These are phyloP conservation scores for Hortaea werneckii DNA, from an alignment of 2,329 filamentous ascomycete genomes.

Conservation along the genomic window DNA sequence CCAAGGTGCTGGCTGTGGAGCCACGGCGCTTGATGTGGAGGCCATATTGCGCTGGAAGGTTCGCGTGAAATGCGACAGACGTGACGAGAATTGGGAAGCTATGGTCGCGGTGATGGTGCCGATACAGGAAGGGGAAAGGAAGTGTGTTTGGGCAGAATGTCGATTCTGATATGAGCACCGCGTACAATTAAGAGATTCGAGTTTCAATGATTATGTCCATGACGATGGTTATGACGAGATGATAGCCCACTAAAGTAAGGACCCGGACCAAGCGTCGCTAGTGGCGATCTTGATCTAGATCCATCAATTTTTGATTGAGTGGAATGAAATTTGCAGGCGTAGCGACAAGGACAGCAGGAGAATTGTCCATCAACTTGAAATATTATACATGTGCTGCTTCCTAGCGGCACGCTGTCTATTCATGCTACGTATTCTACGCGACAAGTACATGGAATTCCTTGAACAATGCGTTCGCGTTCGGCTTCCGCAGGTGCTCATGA, in stretches of 20 bases:
- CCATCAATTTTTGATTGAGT: neutral
- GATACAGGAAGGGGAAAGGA: neutral
- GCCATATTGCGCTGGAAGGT: conserved; percentile 32
- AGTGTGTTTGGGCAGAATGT: too few relatives aligned
- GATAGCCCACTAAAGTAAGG: neutral
- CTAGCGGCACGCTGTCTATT: neutral
- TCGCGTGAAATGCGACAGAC: conserved; percentile 30
- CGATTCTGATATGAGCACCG: too few relatives aligned
- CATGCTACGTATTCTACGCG: neutral
- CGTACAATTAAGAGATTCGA: too few relatives aligned
- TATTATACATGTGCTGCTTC: neutral
- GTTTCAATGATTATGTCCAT: neutral
- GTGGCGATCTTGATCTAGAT: neutral
- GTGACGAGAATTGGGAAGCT: conserved; percentile 23
- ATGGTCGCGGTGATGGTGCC: conserved; percentile 13
- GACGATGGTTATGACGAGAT: neutral
- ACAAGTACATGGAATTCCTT: neutral
- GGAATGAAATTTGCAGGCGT: neutral
- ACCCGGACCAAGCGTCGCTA: neutral
- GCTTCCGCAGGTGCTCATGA: conserved; percentile 6
- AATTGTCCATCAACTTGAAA: neutral
- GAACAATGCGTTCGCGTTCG: too few relatives aligned
- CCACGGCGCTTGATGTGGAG: conserved; percentile 28
- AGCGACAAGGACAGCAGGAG: neutral
- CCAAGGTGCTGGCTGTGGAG: conserved; percentile 41